These are phyloP conservation scores for Lagerstroemia speciosa DNA, from an alignment of 345 rosid genomes.

Conservation along the genomic window DNA sequence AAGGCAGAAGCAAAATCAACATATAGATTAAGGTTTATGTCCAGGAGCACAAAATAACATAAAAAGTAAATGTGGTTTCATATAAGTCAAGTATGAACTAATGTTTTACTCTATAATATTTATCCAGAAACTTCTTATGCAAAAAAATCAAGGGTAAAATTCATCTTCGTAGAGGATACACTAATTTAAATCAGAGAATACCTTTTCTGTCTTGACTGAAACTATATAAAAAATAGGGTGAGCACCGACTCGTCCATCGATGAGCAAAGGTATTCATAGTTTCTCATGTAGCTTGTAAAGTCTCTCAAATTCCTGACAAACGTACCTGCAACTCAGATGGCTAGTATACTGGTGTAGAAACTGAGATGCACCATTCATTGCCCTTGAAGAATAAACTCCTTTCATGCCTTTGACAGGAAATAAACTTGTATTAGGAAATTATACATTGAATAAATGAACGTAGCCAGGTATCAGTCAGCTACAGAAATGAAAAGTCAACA, in stretches of 20 bases:
- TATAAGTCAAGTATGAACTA: background rate
- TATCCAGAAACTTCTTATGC: background rate
- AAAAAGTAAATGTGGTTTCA: background rate
- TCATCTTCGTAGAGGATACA: background rate
- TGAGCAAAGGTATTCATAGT: background rate
- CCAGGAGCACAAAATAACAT: background rate
- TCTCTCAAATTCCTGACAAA: background rate
- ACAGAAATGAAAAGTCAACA: background rate
- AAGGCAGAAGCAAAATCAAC: background rate
- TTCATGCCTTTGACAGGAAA: slow-evolving; percentile 40
- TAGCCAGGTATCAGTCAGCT: background rate
- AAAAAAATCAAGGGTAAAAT: background rate
- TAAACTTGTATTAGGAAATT: slow-evolving; percentile 2
- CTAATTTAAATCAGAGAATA: background rate
- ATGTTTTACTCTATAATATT: background rate
- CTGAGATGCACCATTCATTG: slow-evolving; percentile 47
- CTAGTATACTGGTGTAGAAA: slow-evolving; percentile 57
- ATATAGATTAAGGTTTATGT: background rate
- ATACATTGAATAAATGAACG: background rate
- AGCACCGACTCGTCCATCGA: background rate
- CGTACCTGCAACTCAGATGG: slow-evolving; percentile 46
- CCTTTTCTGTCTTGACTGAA: background rate
- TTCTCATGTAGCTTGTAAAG: background rate
- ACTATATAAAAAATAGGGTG: background rate
- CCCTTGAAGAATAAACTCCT: slow-evolving; percentile 68